Evolutionary conservation across 805 yeast genomes (phyloP).

Genomic region (Cyberlindnera meyerae): DNA sequence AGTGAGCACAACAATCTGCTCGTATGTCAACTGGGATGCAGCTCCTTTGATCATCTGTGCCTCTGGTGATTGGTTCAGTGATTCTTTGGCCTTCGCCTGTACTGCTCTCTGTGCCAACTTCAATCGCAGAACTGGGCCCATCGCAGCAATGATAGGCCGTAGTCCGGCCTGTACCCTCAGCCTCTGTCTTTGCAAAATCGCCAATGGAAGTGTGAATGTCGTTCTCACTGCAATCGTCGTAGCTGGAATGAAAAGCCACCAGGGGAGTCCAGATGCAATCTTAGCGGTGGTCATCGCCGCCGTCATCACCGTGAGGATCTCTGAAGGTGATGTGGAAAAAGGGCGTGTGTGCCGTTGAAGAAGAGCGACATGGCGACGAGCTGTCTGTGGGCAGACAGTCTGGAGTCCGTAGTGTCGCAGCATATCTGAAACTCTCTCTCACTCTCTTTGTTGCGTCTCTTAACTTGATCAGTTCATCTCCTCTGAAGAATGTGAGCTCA

Average conservation of each 20-base stretch:
- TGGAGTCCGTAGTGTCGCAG: no score
- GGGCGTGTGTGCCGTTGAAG: neutral
- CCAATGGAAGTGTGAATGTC: conserved; percentile 69
- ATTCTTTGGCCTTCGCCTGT: conserved; percentile 23
- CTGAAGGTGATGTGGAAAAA: conserved; percentile 10
- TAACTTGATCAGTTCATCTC: no score
- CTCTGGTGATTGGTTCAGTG: conserved; percentile 23
- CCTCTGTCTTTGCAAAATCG: conserved; percentile 65
- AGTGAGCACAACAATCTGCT: conserved; percentile 70
- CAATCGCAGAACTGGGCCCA: conserved; percentile 66
- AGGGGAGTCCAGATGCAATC: conserved; percentile 59
- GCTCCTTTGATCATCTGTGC: conserved; percentile 17
- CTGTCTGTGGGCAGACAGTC: no score
- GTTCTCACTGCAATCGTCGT: conserved; percentile 65
- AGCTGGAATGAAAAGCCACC: conserved; percentile 78
- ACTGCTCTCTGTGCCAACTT: conserved; percentile 37
- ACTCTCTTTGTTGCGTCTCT: no score
- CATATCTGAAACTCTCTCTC: no score
- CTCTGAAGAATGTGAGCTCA: no score
- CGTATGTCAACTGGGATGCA: conserved; percentile 51
- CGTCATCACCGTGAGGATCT: conserved; percentile 19
- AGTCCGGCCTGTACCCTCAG: conserved; percentile 65
- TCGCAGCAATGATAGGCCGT: conserved; percentile 67
- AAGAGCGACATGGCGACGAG: no score
- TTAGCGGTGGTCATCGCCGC: conserved; percentile 44